These are phyloP conservation scores for Drechslera avenae DNA, from an alignment of 2,329 filamentous ascomycete genomes.

Conservation along the genomic window DNA sequence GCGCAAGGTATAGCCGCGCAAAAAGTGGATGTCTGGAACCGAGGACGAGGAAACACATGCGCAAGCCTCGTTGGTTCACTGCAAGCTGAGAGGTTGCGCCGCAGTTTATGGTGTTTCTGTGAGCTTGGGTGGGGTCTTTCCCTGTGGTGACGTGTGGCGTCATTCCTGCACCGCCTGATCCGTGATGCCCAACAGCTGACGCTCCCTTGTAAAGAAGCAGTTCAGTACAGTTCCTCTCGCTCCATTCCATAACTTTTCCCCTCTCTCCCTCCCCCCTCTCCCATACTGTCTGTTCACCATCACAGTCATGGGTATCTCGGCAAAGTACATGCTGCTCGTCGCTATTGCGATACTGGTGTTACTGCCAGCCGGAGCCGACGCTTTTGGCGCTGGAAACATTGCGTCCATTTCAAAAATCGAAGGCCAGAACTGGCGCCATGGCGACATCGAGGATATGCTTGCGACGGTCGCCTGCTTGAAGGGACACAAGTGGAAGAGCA, in stretches of 20 bases:
- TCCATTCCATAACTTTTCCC: constrained; percentile 1
- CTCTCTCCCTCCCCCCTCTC: neutral
- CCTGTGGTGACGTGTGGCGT: constrained; percentile 11
- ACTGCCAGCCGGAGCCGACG: constrained; percentile 43
- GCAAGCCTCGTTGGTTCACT: too few species aligned
- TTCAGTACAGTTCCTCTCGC: constrained; percentile 3
- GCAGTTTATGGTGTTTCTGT: neutral
- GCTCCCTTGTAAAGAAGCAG: constrained; percentile 7
- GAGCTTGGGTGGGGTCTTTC: constrained; percentile 3
- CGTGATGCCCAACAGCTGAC: constrained; percentile 17
- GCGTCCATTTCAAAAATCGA: constrained; percentile 48
- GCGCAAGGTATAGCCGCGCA: constrained; percentile 11
- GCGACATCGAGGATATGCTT: constrained; percentile 59
- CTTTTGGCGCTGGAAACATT: constrained; percentile 57
- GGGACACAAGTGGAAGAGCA: constrained; percentile 51
- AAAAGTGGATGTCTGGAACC: neutral
- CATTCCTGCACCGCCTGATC: constrained; percentile 17
- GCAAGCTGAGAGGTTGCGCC: neutral
- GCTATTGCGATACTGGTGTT: constrained; percentile 46
- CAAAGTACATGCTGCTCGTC: constrained; percentile 44
- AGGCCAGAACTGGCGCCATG: constrained; percentile 59
- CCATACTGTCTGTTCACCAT: neutral
- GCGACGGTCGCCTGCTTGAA: constrained; percentile 54
- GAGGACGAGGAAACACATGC: neutral
- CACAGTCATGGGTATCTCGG: constrained; percentile 39